Conservation (phyloP, 768 basidiomycete genomes). For the Dentipellis sp. region DNA sequence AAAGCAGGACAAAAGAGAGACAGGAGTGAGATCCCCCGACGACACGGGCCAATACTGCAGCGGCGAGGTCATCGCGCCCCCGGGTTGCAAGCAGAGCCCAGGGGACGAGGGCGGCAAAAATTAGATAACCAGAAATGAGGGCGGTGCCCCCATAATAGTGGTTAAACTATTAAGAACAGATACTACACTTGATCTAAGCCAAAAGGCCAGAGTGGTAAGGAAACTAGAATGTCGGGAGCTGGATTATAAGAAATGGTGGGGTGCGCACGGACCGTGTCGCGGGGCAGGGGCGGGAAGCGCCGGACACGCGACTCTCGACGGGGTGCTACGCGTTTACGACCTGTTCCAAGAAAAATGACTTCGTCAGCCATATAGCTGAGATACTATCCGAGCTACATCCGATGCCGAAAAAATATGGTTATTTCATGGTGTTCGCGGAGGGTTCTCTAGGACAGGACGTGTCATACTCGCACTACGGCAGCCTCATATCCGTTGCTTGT, state of each 20-base stretch:
- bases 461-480: too few species aligned
- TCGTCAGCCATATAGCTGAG: too few species aligned
- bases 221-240: background rate
- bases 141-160: slow-evolving; percentile 27
- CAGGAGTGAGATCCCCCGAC: slow-evolving; percentile 5
- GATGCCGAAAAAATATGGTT: too few species aligned
- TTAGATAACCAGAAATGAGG: slow-evolving; percentile 24
- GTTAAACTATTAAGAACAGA: slow-evolving; percentile 88
- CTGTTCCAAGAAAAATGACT: too few species aligned
- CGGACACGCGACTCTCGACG: too few species aligned
- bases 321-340: too few species aligned
- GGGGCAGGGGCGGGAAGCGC: background rate
- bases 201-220: slow-evolving; percentile 88
- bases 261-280: slow-evolving; percentile 7
- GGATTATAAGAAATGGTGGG: background rate
- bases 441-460: too few species aligned
- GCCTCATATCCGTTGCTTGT: too few species aligned
- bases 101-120: slow-evolving; percentile 20
- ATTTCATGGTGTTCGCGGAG: too few species aligned
- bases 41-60: slow-evolving; percentile 15
- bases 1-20: too few species aligned
- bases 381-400: too few species aligned
- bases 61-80: slow-evolving; percentile 13
- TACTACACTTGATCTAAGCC: slow-evolving; percentile 98
- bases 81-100: slow-evolving; percentile 16